Conservation (phyloP, 2,329 filamentous ascomycete species). For the Cytospora chrysosperma region DNA sequence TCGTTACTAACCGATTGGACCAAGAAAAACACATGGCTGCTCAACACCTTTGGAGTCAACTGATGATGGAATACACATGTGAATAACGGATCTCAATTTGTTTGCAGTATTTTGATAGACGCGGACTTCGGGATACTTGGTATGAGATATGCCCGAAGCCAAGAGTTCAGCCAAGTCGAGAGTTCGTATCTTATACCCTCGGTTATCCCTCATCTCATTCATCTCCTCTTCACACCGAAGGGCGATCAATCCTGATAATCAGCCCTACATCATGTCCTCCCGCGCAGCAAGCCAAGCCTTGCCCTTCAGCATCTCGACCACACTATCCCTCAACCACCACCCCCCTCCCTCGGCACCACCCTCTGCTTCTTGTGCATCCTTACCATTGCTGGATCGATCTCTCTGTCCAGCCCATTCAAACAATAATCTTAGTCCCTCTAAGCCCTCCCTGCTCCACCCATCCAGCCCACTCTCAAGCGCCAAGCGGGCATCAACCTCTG, state of each 20-base stretch:
- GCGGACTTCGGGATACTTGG: no score
- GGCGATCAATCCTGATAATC: no score
- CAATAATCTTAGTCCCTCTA: constrained; percentile 51
- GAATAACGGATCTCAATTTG: no score
- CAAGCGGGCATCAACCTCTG: constrained; percentile 67
- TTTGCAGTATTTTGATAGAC: no score
- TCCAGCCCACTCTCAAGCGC: constrained; percentile 57
- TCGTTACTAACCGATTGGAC: no score
- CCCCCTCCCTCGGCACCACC: constrained; percentile 33
- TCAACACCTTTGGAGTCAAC: no score
- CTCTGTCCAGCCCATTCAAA: constrained; percentile 58
- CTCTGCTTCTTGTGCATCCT: constrained; percentile 6
- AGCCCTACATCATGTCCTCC: constrained; percentile 28
- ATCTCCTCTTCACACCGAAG: no score
- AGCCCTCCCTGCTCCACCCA: constrained; percentile 39
- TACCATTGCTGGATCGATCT: constrained; percentile 30
- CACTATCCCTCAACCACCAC: constrained; percentile 57
- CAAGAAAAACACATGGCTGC: no score
- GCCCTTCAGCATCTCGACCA: constrained; percentile 55
- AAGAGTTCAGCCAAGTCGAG: no score
- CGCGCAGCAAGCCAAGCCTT: constrained; percentile 51
- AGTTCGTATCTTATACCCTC: no score
- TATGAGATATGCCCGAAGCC: no score
- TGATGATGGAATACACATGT: no score
- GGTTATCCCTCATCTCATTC: neutral